These are phyloP conservation scores for Hyaloperonospora arabidopsidis DNA, from an alignment of 352 stramenopile species.

Conservation along the genomic window DNA sequence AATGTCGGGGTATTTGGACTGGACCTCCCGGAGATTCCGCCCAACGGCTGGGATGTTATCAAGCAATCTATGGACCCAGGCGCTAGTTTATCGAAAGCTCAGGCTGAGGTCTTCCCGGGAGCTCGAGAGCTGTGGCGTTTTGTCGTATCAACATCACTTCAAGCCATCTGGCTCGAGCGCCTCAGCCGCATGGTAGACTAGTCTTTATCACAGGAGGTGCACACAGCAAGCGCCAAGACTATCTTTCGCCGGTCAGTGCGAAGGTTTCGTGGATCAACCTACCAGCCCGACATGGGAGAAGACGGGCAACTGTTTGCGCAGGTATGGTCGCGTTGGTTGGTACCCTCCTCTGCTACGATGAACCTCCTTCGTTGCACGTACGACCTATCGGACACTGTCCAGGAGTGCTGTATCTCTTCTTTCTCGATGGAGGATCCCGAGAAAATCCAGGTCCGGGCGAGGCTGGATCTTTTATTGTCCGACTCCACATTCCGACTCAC, in stretches of 20 bases:
- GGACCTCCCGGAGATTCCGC: not conserved
- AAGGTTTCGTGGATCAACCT: not conserved
- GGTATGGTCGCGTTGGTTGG: not conserved
- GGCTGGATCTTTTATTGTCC: too few species aligned
- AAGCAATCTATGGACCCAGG: not conserved
- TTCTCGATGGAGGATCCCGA: not conserved
- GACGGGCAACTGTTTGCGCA: not conserved
- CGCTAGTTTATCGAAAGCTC: not conserved
- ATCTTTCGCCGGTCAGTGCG: not conserved
- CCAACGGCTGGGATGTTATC: not conserved
- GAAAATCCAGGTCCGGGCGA: not conserved
- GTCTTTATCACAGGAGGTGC: too few species aligned
- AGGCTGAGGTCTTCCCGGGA: not conserved
- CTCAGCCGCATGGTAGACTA: too few species aligned
- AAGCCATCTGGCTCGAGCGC: too few species aligned
- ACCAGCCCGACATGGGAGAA: not conserved
- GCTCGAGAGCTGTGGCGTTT: not conserved
- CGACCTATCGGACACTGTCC: too few species aligned
- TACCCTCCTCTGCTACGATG: not conserved
- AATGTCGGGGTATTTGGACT: too few species aligned
- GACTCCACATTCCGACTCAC: too few species aligned
- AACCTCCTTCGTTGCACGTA: not conserved
- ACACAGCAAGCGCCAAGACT: too few species aligned
- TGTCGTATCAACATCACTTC: too few species aligned
- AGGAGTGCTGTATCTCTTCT: too few species aligned